Evolutionary conservation across 2,329 filamentous ascomycete genomes (phyloP).

Genomic region (Cordyceps tenuipes): DNA sequence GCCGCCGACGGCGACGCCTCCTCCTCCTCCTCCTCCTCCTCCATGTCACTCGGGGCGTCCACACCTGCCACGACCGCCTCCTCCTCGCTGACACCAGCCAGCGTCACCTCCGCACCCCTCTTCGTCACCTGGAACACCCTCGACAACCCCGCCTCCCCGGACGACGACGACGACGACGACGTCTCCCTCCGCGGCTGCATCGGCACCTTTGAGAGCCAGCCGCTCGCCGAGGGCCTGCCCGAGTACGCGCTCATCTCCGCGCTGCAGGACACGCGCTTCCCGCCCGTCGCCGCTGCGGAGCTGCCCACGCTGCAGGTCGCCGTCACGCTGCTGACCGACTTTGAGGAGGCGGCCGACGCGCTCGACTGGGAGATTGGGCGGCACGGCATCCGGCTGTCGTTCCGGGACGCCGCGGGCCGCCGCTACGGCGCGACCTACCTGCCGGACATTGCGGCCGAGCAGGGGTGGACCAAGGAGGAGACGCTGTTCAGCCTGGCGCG

Average conservation of each 20-base stretch:
- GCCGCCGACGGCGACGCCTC: conserved; percentile 20
- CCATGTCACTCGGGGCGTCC: conserved; percentile 25
- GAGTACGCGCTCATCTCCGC: conserved; percentile 78
- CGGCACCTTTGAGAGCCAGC: conserved; percentile 78
- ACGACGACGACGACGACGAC: conserved; percentile 32
- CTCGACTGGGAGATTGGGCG: conserved; percentile 81
- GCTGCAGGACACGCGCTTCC: conserved; percentile 55
- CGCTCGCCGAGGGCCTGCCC: conserved; percentile 63
- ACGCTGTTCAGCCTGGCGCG: conserved; percentile 82
- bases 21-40: conserved; percentile 30
- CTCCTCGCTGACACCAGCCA: conserved; percentile 19
- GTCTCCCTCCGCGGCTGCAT: conserved; percentile 85
- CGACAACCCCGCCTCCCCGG: conserved; percentile 26
- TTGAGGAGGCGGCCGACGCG: conserved; percentile 64
- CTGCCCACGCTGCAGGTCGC: conserved; percentile 52
- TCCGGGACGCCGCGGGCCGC: conserved; percentile 61
- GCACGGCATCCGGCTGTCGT: conserved; percentile 82
- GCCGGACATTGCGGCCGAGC: conserved; percentile 83
- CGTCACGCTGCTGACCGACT: conserved; percentile 78
- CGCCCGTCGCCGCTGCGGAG: conserved; percentile 44
- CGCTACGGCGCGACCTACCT: conserved; percentile 84
- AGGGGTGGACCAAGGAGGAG: conserved; percentile 93
- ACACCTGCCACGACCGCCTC: conserved; percentile 35
- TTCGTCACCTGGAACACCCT: conserved; percentile 94
- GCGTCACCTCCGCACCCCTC: conserved; percentile 54